Conservation (phyloP, 2,329 filamentous ascomycete species). For the Pseudophaeomoniella oleicola region DNA sequence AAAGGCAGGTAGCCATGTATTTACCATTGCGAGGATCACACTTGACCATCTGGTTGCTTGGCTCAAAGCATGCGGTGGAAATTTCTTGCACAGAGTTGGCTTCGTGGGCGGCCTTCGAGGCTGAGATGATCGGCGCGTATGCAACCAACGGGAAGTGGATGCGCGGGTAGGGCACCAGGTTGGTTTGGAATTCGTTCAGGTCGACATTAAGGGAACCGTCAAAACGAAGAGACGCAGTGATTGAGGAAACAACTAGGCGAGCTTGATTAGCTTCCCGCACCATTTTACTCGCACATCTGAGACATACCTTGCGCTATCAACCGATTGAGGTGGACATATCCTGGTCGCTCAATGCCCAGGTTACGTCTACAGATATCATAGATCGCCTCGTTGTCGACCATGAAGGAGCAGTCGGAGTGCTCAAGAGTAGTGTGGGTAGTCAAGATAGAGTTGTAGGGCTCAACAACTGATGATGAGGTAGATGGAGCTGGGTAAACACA, state of each 20-base stretch:
- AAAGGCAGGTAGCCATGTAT: slow-evolving; percentile 97
- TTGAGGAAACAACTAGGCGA: slow-evolving; percentile 74
- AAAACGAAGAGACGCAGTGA: slow-evolving; percentile 95
- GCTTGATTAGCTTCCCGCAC: slow-evolving; percentile 5
- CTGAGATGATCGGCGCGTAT: slow-evolving; percentile 87
- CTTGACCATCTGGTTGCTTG: slow-evolving; percentile 99
- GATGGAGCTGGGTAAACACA: slow-evolving; percentile 97
- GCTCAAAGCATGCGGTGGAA: slow-evolving; percentile 98
- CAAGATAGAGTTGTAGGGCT: slow-evolving; percentile 99
- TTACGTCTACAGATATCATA: slow-evolving; percentile 99
- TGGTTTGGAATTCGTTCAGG: slow-evolving; percentile 99
- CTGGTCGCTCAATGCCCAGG: slow-evolving; percentile 90
- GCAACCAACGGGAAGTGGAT: slow-evolving; percentile 99
- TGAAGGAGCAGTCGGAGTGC: slow-evolving; percentile 99
- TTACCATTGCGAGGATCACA: slow-evolving; percentile 97
- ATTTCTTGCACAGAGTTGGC: slow-evolving; percentile 97
- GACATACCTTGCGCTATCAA: slow-evolving; percentile 81
- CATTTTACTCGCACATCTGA: too few species aligned
- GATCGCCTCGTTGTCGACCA: slow-evolving; percentile 99
- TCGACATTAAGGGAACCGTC: slow-evolving; percentile 98
- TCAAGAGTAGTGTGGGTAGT: slow-evolving; percentile 98
- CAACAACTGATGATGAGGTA: slow-evolving; percentile 92
- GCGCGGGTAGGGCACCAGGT: slow-evolving; percentile 94
- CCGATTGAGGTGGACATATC: slow-evolving; percentile 98
- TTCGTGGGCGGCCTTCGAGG: slow-evolving; percentile 92